Base-by-base conservation (phyloP, 345 rosid genomes). In the Salix dunnii region DNA sequence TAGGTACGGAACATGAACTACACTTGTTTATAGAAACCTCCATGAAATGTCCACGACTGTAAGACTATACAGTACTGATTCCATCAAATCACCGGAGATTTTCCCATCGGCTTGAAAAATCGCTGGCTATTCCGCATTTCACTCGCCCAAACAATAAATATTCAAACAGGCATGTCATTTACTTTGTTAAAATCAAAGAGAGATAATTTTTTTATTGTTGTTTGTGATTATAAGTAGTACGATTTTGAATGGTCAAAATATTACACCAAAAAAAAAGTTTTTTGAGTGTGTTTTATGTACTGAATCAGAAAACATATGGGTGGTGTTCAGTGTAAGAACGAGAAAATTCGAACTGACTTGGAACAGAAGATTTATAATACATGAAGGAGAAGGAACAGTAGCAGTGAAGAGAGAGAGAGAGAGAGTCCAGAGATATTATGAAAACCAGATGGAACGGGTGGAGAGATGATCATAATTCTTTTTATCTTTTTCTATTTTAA, bases 41-140 rank as follows among this genome's bases (percentile, higher is more conserved):
- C 99, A 95, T 95, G 89, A 87, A 87, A 87, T 64, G 80, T 65
- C 73, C 48, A 85, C 75, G 80, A 77, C 63, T 49, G 64, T 27
- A 61, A 40, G 78, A 77, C 67, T 25, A 75, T 70, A 73, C 78
- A 77, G 79, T 82, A 71, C 83, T 69, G 80, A 83, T 77, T 83
- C 80, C 81, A 73, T 81, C 73, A 81, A 74, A 77, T 70, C 69
- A 43, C 72, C 72, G 70, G 74, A 55, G 76, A 53, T 30, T 65
- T 74, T 55, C 84, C 81, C 78, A 77, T 81, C 73, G 31, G 71
- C 38, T 27, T 28, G 13, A 77, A 81, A 55, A 74, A 70, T 14
- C 65, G 73, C 79, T 42, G 78, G 73, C 58, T 42, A 20, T 63
- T 67, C 81, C 55, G 81, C 84, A 81, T 81, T 81, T 74, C 81